Conservation (phyloP, 345 rosid species). For the Turritis glabra region DNA sequence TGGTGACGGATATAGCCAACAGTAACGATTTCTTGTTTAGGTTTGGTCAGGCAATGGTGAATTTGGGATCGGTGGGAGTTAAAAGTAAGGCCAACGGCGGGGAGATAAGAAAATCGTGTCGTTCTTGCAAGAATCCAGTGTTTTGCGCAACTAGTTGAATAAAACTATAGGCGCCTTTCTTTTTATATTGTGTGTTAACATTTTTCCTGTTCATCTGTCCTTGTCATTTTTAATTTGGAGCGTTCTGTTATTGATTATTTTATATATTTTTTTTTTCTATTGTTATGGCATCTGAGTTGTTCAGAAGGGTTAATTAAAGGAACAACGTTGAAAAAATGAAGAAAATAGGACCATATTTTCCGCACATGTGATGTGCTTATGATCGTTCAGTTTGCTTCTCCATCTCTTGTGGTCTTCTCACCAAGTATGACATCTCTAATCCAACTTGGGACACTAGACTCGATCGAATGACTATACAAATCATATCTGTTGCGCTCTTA, state of each 20-base stretch:
- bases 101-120: slow-evolving; percentile 58
- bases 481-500: too few species aligned
- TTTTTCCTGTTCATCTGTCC: neutral
- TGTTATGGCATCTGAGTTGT: too few species aligned
- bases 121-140: slow-evolving; percentile 31
- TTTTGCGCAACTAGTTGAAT: neutral
- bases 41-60: slow-evolving; percentile 64
- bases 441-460: too few species aligned
- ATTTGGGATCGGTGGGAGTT: slow-evolving; percentile 45
- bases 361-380: too few species aligned
- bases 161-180: neutral
- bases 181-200: neutral
- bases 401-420: too few species aligned
- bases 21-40: slow-evolving; percentile 36
- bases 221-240: neutral
- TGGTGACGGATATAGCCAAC: slow-evolving; percentile 37
- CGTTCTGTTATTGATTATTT: neutral
- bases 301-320: too few species aligned
- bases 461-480: too few species aligned
- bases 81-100: slow-evolving; percentile 19
- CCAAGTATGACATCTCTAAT: too few species aligned
- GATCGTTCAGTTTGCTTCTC: too few species aligned
- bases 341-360: too few species aligned
- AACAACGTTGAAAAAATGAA: too few species aligned
- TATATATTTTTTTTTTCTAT: too few species aligned